phyloP scores from a whole-genome alignment of 177 flowering plant genomes.

The Vitis hybrid region DNA sequence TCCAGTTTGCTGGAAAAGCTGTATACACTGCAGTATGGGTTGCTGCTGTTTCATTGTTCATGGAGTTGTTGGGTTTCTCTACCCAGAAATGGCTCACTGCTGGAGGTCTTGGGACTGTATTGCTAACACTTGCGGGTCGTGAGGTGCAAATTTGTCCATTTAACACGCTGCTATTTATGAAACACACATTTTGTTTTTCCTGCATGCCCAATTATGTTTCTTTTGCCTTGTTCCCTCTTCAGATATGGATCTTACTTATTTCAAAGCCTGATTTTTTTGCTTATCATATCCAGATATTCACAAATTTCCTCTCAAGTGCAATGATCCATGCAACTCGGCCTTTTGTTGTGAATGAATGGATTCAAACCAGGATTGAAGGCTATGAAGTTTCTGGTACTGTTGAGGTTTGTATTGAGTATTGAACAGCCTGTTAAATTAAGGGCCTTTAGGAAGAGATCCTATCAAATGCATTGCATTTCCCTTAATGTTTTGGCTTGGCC shows the following conservation, averaged over 20 bases:
- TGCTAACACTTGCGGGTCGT: slow-evolving; percentile 97
- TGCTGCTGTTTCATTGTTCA: slow-evolving; percentile 88
- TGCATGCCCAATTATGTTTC: background rate
- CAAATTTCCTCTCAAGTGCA: slow-evolving; percentile 91
- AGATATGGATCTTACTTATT: background rate
- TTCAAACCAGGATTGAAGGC: slow-evolving; percentile 94
- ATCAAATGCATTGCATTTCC: no score
- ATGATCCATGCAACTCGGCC: slow-evolving; percentile 97
- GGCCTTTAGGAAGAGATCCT: background rate
- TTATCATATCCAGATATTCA: slow-evolving; percentile 66
- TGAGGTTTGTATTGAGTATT: slow-evolving; percentile 60
- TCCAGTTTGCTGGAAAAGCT: slow-evolving; percentile 91
- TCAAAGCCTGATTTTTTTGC: background rate
- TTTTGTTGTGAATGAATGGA: slow-evolving; percentile 90
- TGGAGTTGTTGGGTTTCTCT: slow-evolving; percentile 96
- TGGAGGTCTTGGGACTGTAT: slow-evolving; percentile 97
- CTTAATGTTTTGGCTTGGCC: no score
- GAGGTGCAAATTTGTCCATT: slow-evolving; percentile 50
- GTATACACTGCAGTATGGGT: slow-evolving; percentile 95
- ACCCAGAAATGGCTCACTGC: slow-evolving; percentile 99
- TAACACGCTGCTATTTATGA: background rate
- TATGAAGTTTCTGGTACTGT: slow-evolving; percentile 99
- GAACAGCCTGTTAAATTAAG: background rate
- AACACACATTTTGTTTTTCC: background rate
- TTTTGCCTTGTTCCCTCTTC: no score